Conservation (phyloP, 1,284 basidiomycete genomes). For the Malassezia arunalokei region DNA sequence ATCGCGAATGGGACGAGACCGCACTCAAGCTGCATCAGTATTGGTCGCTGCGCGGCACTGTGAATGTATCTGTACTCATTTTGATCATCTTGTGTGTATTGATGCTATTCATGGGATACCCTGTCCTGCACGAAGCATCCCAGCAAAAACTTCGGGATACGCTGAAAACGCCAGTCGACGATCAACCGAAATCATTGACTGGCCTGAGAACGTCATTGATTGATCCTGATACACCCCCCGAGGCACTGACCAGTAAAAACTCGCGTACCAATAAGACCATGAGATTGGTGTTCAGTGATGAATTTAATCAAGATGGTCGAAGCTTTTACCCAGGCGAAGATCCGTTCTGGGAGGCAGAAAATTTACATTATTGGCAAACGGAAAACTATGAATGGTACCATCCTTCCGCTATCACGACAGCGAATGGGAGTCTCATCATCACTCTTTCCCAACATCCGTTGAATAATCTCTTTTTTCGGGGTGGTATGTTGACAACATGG, state of each 20-base stretch:
- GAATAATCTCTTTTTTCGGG: constrained; percentile 33
- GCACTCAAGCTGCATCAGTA: not conserved
- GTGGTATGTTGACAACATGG: constrained; percentile 40
- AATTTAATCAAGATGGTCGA: constrained; percentile 34
- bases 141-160: not conserved
- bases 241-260: constrained; percentile 15
- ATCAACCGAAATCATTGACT: constrained; percentile 2
- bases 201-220: constrained; percentile 13
- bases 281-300: constrained; percentile 40
- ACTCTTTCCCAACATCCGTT: constrained; percentile 45
- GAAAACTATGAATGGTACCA: constrained; percentile 37
- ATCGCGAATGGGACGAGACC: constrained; percentile 14
- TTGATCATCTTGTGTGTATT: constrained; percentile 27
- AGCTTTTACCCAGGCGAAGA: constrained; percentile 41
- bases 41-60: constrained; percentile 24
- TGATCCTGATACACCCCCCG: constrained; percentile 31
- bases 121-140: constrained; percentile 19
- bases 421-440: constrained; percentile 27
- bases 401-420: constrained; percentile 30
- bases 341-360: constrained; percentile 45
- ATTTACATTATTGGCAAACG: constrained; percentile 35
- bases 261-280: constrained; percentile 19
- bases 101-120: constrained; percentile 43
- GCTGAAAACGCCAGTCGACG: not conserved
- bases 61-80: constrained; percentile 31